Base-by-base conservation (phyloP, 2,329 filamentous ascomycete genomes). In the Westerdykella ornata region DNA sequence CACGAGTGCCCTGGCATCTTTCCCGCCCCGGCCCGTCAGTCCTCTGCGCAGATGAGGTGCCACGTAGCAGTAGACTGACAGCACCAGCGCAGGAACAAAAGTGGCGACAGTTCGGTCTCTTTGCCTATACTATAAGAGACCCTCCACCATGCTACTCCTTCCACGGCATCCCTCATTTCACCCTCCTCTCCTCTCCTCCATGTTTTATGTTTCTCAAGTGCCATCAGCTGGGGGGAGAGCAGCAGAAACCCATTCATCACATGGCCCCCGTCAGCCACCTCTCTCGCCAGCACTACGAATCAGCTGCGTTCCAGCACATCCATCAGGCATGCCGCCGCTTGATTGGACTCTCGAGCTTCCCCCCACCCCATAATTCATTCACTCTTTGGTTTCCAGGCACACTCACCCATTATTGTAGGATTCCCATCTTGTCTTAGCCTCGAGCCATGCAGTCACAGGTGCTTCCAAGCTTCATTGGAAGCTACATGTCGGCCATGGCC, bases 241-340 rank as follows among this genome's bases (percentile, higher is more conserved):
- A n/a, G n/a, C n/a, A n/a, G n/a, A n/a, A n/a, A n/a, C n/a, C n/a
- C n/a, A n/a, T n/a, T n/a, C 47, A 53, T 65, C 62, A 65, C 59
- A 59, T 62, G 62, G 61, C 52, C 57, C n/a, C 45, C 50, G 55
- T 59, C 59, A 64, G 62, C 62, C 62, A 65, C 62, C 49, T 52
- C 46, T 54, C 52, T 17, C 49, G 45, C 50, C 40, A 52, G 53
- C 55, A n/a, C 49, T 60, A 48, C 62, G 60, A 64, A 64, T 64
- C 61, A 61, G 52, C 53, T 51, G 39, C 48, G 52, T 60, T 52
- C 54, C 60, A 54, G 53, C 60, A 59, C 61, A 63, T n/a, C 62
- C 60, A 62, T 53, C 54, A 63, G 44, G 37, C 36, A 48, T 42
- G 44, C 45, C 39, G 13, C 35, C 35, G 11, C 34, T 42, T 57